Conservation (phyloP, 306 rosid genomes). For the Potentilla sterilis region DNA sequence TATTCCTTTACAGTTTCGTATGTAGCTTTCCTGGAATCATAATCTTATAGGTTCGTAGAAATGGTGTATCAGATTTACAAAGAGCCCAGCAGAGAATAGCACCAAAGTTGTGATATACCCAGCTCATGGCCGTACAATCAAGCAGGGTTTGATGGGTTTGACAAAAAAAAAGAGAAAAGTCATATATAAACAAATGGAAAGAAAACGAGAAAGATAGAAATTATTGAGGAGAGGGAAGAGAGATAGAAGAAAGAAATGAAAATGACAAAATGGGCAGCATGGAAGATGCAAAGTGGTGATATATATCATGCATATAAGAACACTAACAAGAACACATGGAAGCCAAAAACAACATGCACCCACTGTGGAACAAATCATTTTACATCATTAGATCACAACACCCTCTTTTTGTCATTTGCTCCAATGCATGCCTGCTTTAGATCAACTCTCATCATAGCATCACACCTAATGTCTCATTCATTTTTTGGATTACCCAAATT, state of each 20-base stretch:
- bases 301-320: constrained; percentile 20
- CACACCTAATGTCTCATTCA: constrained; percentile 19
- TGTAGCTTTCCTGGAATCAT: neutral
- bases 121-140: constrained; percentile 38
- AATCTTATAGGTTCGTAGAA: neutral
- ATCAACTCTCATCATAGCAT: constrained; percentile 51
- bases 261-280: constrained; percentile 51
- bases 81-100: constrained; percentile 8
- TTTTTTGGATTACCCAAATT: neutral
- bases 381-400: constrained; percentile 45
- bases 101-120: constrained; percentile 28
- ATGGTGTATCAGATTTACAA: neutral
- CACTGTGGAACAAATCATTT: constrained; percentile 57
- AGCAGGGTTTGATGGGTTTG: constrained; percentile 34
- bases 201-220: neutral
- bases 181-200: neutral
- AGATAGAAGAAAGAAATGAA: constrained; percentile 4
- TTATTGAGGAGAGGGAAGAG: neutral
- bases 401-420: constrained; percentile 55
- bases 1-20: neutral
- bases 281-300: constrained; percentile 30
- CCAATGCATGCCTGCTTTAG: constrained; percentile 27
- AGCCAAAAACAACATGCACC: constrained; percentile 44
- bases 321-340: constrained; percentile 59
- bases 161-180: constrained; percentile 18